phyloP scores from a whole-genome alignment of 2,329 filamentous ascomycete species.

The Botrytis medusae region DNA sequence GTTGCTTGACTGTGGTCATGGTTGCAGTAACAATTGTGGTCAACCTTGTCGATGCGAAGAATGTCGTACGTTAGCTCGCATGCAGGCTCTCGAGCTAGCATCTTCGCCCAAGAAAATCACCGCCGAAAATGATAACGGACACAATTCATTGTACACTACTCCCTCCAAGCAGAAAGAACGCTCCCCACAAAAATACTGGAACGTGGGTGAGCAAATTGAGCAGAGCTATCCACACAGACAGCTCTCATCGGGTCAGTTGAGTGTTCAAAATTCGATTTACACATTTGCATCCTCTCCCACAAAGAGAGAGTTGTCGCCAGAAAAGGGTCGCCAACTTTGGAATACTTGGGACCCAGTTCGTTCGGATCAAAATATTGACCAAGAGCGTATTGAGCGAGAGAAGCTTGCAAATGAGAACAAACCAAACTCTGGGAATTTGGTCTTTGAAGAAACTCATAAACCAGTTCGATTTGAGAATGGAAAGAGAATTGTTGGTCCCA shows the following conservation, averaged over 20 bases:
- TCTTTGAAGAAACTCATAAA: constrained; percentile 3
- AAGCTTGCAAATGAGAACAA: neutral
- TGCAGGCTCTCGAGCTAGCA: neutral
- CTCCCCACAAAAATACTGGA: neutral
- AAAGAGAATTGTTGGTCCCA: constrained; percentile 3
- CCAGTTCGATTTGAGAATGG: neutral
- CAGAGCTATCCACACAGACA: neutral
- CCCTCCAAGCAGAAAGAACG: neutral
- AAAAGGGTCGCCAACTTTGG: neutral
- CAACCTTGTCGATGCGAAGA: constrained; percentile 34
- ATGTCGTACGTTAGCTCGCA: constrained; percentile 20
- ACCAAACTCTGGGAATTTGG: neutral
- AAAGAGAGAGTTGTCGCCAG: neutral
- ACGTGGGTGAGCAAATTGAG: neutral
- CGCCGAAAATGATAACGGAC: neutral
- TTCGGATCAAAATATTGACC: neutral
- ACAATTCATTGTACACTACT: no score
- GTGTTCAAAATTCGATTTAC: neutral
- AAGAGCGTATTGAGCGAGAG: neutral
- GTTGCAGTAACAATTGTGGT: constrained; percentile 34
- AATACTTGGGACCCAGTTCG: neutral
- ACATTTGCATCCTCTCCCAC: neutral
- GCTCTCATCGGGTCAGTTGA: neutral
- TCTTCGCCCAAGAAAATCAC: neutral
- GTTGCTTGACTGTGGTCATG: constrained; percentile 36